Evolutionary conservation across 495 filamentous ascomycete species (phyloP).

Genomic region (Neurospora discreta): DNA sequence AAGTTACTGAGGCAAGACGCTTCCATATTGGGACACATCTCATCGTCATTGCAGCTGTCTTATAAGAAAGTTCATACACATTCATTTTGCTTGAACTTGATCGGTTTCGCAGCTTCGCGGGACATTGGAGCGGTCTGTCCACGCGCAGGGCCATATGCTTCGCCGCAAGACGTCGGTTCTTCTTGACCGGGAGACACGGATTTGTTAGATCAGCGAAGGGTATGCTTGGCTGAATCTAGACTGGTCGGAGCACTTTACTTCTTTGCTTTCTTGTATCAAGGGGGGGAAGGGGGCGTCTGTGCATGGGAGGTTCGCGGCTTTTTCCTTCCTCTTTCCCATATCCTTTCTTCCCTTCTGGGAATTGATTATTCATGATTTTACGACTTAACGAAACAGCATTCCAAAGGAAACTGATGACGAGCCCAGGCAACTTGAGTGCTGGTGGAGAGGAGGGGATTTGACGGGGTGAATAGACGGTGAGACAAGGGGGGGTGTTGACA

Average conservation of each 20-base stretch:
- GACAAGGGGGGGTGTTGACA: background rate
- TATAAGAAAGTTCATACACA: background rate
- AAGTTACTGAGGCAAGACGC: background rate
- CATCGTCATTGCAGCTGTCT: background rate
- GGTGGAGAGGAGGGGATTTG: background rate
- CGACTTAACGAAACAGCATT: background rate
- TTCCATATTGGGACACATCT: background rate
- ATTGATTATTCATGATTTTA: background rate
- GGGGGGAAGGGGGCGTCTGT: background rate
- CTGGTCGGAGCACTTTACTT: background rate
- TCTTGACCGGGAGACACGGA: background rate
- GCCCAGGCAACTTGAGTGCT: background rate
- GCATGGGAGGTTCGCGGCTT: background rate
- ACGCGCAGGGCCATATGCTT: background rate
- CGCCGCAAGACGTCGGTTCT: background rate
- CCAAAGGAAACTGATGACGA: background rate
- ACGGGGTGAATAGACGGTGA: background rate
- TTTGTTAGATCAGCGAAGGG: background rate
- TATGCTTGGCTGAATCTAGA: background rate
- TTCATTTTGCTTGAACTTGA: background rate
- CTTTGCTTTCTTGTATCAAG: background rate
- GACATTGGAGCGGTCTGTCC: background rate
- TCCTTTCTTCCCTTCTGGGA: background rate
- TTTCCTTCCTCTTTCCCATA: background rate
- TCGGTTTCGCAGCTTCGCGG: background rate